Evolutionary conservation across 2,329 filamentous ascomycete species (phyloP), one percentile per base, ranked within the genome.

Genomic region (Aspergillus transmontanensis): DNA sequence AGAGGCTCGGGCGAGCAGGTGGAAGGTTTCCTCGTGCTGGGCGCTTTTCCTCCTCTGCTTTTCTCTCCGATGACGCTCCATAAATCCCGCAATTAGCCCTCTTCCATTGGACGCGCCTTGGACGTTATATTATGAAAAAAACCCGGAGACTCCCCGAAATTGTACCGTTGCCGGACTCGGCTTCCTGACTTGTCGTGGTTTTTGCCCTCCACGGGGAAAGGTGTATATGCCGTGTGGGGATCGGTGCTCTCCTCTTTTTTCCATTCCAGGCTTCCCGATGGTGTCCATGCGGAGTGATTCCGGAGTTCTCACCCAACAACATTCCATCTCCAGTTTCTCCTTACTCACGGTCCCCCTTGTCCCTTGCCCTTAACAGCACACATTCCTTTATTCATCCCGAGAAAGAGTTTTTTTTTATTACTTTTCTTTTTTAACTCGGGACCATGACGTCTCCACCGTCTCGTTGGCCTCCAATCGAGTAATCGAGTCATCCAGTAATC

Each of bases 61-160:
- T 48, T 36, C 45, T 51, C 57, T 50, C 46, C 57, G 21, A 48
- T 30, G 21, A 26, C 46, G 6, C 9, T 46, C 56, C 28, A 34
- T 50, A 50, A 32, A 51, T 51, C 43, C 51, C 51, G 34, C 57
- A 53, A 53, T 39, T 21, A n/a, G 28, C 16, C 34, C 16, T 28
- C 16, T 39, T 51, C 46, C 21, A 59, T 48, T 59, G 57, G 57
- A 59, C 19, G 12, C 6, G 6, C 7, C 32, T 19, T 10, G 12
- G 30, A 54, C 34, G 6, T 36, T 12, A 32, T 14, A 39, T 16
- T 16, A 19, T 19, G n/a, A 26, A 50, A 28, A 28, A 28, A 39
- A 34, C 12, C 57, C 63, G 54, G 63, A 61, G 59, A 61, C 48
- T 61, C 62, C 34, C 62, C 62, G 62, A 64, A 21, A 50, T 61